These are phyloP conservation scores for Phaeotremella skinneri DNA, from an alignment of 768 basidiomycete species.

Conservation along the genomic window DNA sequence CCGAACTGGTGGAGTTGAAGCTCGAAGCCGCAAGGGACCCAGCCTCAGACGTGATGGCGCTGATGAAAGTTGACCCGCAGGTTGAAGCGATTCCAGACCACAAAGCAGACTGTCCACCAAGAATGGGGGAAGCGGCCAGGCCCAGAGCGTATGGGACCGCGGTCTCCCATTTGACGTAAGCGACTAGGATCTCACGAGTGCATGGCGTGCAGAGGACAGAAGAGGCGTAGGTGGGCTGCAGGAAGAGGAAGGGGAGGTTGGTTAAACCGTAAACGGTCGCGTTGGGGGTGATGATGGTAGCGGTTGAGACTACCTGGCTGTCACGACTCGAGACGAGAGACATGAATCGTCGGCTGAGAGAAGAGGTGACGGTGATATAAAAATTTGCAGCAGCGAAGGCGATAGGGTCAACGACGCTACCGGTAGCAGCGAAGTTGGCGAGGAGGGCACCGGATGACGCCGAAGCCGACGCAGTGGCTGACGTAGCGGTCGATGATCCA, in stretches of 20 bases:
- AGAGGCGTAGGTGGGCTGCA: conserved; percentile 58
- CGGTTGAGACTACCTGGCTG: conserved; percentile 19
- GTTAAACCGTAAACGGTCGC: conserved; percentile 57
- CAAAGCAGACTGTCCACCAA: conserved; percentile 65
- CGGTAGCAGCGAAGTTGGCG: conserved; percentile 33
- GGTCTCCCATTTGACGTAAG: conserved; percentile 76
- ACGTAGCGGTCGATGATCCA: conserved; percentile 16
- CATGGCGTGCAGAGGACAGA: conserved; percentile 73
- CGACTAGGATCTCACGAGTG: conserved; percentile 69
- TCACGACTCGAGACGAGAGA: conserved; percentile 34
- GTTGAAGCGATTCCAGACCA: conserved; percentile 63
- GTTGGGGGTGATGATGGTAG: conserved; percentile 52
- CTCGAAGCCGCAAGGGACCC: conserved; percentile 25
- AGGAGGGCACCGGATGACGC: conserved; percentile 31
- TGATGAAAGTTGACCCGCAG: conserved; percentile 69
- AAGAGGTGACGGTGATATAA: conserved; percentile 33
- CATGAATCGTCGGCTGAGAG: conserved; percentile 35
- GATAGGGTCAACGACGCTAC: conserved; percentile 31
- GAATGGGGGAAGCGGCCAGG: conserved; percentile 62
- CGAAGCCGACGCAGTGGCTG: conserved; percentile 22
- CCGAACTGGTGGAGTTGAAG: conserved; percentile 28
- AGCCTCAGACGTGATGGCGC: conserved; percentile 47
- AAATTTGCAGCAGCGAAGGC: conserved; percentile 42
- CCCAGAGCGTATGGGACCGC: conserved; percentile 73
- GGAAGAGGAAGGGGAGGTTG: conserved; percentile 73